These are phyloP conservation scores for Coemansia sp. DNA, from an alignment of 192 early-diverging fungal genomes.

Conservation along the genomic window DNA sequence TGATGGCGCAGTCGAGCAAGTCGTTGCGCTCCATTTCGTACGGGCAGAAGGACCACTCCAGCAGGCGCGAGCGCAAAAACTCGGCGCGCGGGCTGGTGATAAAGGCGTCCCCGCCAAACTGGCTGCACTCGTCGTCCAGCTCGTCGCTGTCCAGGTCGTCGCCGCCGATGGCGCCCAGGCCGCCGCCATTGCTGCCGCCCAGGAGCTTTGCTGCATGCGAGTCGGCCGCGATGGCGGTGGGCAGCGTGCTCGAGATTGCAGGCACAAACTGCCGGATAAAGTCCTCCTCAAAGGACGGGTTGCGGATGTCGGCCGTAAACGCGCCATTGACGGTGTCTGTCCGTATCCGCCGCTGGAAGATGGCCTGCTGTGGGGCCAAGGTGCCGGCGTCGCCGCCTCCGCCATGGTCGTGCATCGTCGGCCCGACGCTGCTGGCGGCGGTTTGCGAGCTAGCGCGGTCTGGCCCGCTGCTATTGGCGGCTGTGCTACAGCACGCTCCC, in stretches of 20 bases:
- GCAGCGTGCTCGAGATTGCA: slow-evolving; percentile 40
- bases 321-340: slow-evolving; percentile 39
- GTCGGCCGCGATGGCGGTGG: not conserved
- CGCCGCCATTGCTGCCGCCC: not conserved
- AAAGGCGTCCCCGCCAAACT: slow-evolving; percentile 17
- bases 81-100: slow-evolving; percentile 36
- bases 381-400: slow-evolving; percentile 21
- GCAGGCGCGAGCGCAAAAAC: slow-evolving; percentile 59
- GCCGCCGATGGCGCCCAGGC: not conserved
- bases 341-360: slow-evolving; percentile 55
- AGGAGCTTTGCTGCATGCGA: not conserved
- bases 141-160: slow-evolving; percentile 22
- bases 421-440: not conserved
- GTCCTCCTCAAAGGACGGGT: slow-evolving; percentile 53
- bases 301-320: slow-evolving; percentile 45
- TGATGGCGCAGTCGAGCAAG: slow-evolving; percentile 66
- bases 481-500: not conserved
- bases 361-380: slow-evolving; percentile 28
- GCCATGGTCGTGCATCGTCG: not conserved
- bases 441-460: slow-evolving; percentile 10
- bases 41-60: slow-evolving; percentile 75
- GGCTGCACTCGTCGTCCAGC: slow-evolving; percentile 15
- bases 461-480: not conserved
- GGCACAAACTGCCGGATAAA: slow-evolving; percentile 59
- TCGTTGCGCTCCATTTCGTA: slow-evolving; percentile 66